Conservation (phyloP, 2,329 filamentous ascomycete species). For the Hypoxylon sp. region DNA sequence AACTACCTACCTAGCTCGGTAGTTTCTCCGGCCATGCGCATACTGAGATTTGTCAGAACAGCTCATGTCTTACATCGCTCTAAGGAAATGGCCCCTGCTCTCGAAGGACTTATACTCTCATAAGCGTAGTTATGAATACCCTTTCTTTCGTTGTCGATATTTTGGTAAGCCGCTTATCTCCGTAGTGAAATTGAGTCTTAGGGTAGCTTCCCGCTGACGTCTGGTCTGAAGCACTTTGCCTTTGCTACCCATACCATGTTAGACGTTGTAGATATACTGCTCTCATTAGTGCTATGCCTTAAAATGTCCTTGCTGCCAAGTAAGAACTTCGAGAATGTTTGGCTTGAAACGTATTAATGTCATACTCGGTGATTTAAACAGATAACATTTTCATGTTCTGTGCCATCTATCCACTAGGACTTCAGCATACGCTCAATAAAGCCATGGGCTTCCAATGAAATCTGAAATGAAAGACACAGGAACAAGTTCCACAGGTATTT, state of each 20-base stretch:
- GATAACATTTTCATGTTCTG: background rate
- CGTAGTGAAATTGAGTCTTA: background rate
- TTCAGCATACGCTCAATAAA: background rate
- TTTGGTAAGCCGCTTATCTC: background rate
- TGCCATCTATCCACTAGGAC: background rate
- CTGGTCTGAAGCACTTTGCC: background rate
- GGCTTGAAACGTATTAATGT: background rate
- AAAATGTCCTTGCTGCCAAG: background rate
- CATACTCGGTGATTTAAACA: background rate
- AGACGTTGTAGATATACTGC: background rate
- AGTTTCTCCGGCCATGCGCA: background rate
- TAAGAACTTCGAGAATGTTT: background rate
- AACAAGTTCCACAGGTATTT: background rate
- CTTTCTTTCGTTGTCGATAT: background rate
- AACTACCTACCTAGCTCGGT: background rate
- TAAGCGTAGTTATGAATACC: background rate
- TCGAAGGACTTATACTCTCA: background rate
- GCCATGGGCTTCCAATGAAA: background rate
- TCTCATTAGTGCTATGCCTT: background rate
- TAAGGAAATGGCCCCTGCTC: background rate
- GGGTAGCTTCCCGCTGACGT: background rate
- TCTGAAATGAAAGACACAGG: background rate
- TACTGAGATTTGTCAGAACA: constrained; percentile 1
- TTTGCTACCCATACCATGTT: background rate
- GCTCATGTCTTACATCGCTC: background rate